Base-by-base conservation (phyloP, 192 early-diverging fungal genomes). In the Oehlia diaphana region DNA sequence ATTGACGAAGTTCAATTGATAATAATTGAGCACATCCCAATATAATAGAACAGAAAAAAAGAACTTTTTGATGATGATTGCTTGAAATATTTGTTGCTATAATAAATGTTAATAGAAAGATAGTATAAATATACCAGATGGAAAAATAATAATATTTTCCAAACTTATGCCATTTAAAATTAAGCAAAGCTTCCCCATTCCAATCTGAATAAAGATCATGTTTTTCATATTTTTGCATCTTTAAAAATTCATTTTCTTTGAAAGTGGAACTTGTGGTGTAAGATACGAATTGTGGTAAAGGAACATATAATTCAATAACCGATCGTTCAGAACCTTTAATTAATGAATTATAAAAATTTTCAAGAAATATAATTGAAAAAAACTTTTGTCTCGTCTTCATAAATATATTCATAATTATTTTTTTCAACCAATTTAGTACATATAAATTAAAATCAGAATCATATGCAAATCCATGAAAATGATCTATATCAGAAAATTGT, bases 111-210 rank as follows among this genome's bases (percentile, higher is more conserved):
- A 72, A 47, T 2, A 72, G 14, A 49, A 47, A 72, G 3, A 72
- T 23, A 42, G 47, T 10, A 21, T 47, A 72, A 1, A 49, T 4
- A 13, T 49, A 26, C 47, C 70, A 42, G 26, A 72, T 72, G 23
- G 3, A 16, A 6, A 23, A 23, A 26, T 72, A 72, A 72, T 72
- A 72, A 42, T 23, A 23, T 72, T 19, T 47, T 9, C 70, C 70
- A 47, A 72, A 72, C 21, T 14, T 72, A 21, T 72, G 33, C 70
- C 70, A 72, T 72, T 72, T 72, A 26, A 72, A 72, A 42, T 72
- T 72, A 23, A 72, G 8, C 47, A 72, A n/a, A 23, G 70, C 39
- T 72, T 72, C 70, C 1, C 35, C 35, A 44, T 39, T 28, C 70
- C 70, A 72, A 66, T 66, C 64, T 9, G 64, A 66, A 31, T 66